A percentile compares a stretch with the other conserved stretches of the same genome.
These are phyloP conservation scores for Trichopus zeylanicus DNA, from an alignment of 116 monocot genomes.

Conservation along the genomic window DNA sequence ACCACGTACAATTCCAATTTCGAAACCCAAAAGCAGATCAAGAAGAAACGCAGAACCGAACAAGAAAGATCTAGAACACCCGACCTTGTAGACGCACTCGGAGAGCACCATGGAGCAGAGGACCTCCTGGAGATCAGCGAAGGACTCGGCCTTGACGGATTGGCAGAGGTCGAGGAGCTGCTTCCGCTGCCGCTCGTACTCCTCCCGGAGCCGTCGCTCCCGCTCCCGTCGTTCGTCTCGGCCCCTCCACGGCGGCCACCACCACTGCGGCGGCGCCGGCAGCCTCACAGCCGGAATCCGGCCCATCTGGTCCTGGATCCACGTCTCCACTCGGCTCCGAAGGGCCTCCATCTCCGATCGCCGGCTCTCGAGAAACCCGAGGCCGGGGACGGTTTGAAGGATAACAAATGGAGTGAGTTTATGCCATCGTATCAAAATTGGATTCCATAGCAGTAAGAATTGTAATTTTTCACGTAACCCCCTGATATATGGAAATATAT, in stretches of 20 bases:
- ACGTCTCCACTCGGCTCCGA: constrained; percentile 48
- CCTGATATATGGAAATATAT: no score
- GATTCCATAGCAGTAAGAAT: no score
- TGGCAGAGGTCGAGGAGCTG: constrained; percentile 69
- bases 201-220: constrained; percentile 52
- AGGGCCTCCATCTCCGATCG: constrained; percentile 29
- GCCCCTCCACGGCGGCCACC: constrained; percentile 61
- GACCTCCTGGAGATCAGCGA: constrained; percentile 77
- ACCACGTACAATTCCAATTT: background rate
- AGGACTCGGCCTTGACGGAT: constrained; percentile 68
- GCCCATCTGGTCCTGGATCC: constrained; percentile 66
- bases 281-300: constrained; percentile 20
- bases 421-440: no score
- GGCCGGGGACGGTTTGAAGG: no score
- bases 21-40: background rate
- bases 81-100: constrained; percentile 98
- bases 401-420: no score
- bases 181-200: constrained; percentile 45
- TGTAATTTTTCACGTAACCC: no score
- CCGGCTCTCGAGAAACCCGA: no score
- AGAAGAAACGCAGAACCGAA: no score
- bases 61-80: background rate
- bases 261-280: constrained; percentile 30
- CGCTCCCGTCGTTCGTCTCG: constrained; percentile 31
- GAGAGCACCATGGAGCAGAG: constrained; percentile 93